These are phyloP conservation scores for Fusarium praegraminearum DNA, from an alignment of 2,329 filamentous ascomycete genomes.

Conservation along the genomic window DNA sequence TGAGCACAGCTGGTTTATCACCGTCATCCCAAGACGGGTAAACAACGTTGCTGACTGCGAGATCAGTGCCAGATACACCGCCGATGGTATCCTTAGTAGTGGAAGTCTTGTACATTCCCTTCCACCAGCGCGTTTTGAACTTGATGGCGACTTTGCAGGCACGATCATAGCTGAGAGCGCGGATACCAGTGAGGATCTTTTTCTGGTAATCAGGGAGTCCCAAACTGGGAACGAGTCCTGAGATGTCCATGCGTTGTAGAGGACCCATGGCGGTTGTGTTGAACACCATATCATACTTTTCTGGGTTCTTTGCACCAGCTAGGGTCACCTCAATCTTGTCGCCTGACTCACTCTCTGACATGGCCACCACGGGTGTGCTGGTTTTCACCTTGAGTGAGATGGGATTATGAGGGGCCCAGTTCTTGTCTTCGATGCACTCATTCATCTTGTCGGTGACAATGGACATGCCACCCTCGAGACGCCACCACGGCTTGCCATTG, in stretches of 20 bases:
- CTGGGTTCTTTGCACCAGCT: background rate
- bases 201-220: background rate
- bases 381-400: background rate
- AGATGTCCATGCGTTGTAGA: slow-evolving; percentile 27
- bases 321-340: slow-evolving; percentile 13
- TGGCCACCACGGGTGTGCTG: background rate
- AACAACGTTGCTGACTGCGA: slow-evolving; percentile 12
- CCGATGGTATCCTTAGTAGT: background rate
- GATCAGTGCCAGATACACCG: slow-evolving; percentile 16
- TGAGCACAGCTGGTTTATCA: slow-evolving; percentile 14
- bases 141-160: slow-evolving; percentile 34
- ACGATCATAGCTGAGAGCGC: slow-evolving; percentile 23
- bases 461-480: slow-evolving; percentile 35
- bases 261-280: slow-evolving; percentile 33
- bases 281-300: slow-evolving; percentile 33
- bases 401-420: background rate
- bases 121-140: slow-evolving; percentile 36
- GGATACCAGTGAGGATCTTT: slow-evolving; percentile 21
- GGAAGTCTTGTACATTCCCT: slow-evolving; percentile 16
- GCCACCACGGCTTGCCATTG: slow-evolving; percentile 1
- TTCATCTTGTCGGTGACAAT: slow-evolving; percentile 27
- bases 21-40: slow-evolving; percentile 33
- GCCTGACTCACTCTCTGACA: background rate
- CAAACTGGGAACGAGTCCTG: fast-evolving
- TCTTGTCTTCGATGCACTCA: background rate